Evolutionary conservation across 75 land plant species (phyloP), one percentile per base, ranked within the genome.

Genomic region (Pinus taeda): DNA sequence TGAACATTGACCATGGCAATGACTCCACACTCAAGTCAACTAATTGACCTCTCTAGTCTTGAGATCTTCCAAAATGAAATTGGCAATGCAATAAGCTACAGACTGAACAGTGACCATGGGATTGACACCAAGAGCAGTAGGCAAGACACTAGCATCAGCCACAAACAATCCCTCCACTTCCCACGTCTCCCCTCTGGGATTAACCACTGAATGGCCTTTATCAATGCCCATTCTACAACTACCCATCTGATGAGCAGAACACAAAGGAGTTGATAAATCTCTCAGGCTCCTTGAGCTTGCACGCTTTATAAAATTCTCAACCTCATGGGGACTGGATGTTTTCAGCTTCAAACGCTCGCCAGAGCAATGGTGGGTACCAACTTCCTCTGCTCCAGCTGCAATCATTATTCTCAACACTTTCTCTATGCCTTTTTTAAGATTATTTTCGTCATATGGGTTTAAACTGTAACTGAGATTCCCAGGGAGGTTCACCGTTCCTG

Each of bases 61-160:
- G 55, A 49, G 55, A 9, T 11, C 9, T 49, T 49, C 55, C 55
- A 49, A 49, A 49, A 49, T 11, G 55, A 49, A 49, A 9, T 49
- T 49, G 33, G 97, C 92, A 26, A 80, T 87, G 83, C 91, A 94
- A 74, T 90, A 85, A 70, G 95, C 85, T 49, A 93, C 81, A 42
- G 97, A 83, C 77, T 90, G 93, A 20, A 93, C 79, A 24, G 97
- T 94, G 72, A 94, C 88, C 97, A 94, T 94, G 49, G 97, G 97
- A 66, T 94, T 94, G 57, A 93, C 93, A 0, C 97, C 97, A 6
- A 88, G 69, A 3, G 97, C 95, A 2, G 91, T 85, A 12, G 97
- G 97, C 20, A 94, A 67, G 1, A 94, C 90, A 63, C 97, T 94
- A 1, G 84, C 66, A 59, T 94, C 97, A 0, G 90, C 89, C 29